These are phyloP conservation scores for Phaseolus coccineus DNA, from an alignment of 331 rosid genomes.

Conservation along the genomic window DNA sequence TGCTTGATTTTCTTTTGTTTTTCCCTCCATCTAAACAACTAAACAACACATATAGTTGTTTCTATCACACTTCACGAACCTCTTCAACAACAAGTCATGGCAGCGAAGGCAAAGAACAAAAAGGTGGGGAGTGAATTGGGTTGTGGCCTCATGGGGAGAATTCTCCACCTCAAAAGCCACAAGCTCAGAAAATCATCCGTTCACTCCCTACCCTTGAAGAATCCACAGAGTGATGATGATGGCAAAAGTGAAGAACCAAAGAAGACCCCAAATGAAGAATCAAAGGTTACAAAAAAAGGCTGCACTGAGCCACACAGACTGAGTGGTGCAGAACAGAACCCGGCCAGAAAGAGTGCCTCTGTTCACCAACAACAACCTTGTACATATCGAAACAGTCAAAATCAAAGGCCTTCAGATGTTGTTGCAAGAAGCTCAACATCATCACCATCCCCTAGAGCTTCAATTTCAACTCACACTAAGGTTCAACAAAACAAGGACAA, in stretches of 20 bases:
- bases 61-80: neutral
- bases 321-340: constrained; percentile 43
- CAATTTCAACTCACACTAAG: constrained; percentile 44
- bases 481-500: constrained; percentile 38
- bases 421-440: constrained; percentile 75
- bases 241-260: constrained; percentile 44
- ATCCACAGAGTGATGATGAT: constrained; percentile 20
- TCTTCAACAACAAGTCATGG: constrained; percentile 47
- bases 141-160: constrained; percentile 74
- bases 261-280: constrained; percentile 38
- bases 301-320: constrained; percentile 32
- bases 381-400: constrained; percentile 46
- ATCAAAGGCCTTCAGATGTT: constrained; percentile 59
- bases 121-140: constrained; percentile 55
- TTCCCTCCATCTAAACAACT: constrained; percentile 9
- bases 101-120: constrained; percentile 51
- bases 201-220: constrained; percentile 72
- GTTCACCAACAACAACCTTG: constrained; percentile 46
- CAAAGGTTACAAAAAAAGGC: constrained; percentile 26
- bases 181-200: constrained; percentile 69
- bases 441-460: constrained; percentile 58
- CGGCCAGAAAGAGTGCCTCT: constrained; percentile 39
- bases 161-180: constrained; percentile 62
- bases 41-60: neutral
- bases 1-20: neutral